These are phyloP conservation scores for Ophiostoma quercus DNA, from an alignment of 2,329 filamentous ascomycete species.

Conservation along the genomic window DNA sequence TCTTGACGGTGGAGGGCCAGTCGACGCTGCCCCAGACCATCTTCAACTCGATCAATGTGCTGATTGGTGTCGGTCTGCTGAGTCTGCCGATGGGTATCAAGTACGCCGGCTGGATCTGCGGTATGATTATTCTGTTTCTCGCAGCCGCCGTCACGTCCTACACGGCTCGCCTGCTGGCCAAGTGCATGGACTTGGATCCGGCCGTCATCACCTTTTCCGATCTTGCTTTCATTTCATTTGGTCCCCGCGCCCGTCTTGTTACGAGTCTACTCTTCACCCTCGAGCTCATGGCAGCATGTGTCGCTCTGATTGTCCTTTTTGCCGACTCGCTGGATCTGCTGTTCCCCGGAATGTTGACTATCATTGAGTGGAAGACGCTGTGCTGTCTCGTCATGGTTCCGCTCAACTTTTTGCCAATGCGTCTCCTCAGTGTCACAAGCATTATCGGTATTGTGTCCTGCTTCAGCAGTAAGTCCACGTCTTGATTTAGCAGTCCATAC, in stretches of 20 bases:
- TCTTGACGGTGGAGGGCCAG: conserved; percentile 81
- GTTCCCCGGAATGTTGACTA: conserved; percentile 61
- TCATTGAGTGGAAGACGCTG: conserved; percentile 76
- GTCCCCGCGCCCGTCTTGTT: conserved; percentile 69
- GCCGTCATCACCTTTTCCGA: conserved; percentile 92
- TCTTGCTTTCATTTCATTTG: conserved; percentile 85
- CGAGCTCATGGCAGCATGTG: conserved; percentile 81
- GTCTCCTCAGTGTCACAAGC: conserved; percentile 81
- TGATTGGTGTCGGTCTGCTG: conserved; percentile 84
- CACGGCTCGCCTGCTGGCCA: conserved; percentile 77
- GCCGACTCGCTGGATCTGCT: conserved; percentile 79
- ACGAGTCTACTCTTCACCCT: conserved; percentile 83
- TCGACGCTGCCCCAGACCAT: conserved; percentile 94
- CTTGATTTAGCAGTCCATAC: neutral
- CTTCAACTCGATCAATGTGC: conserved; percentile 91
- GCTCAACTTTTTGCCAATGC: conserved; percentile 77
- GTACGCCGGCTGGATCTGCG: conserved; percentile 83
- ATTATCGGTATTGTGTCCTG: conserved; percentile 89
- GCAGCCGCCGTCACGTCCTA: conserved; percentile 75
- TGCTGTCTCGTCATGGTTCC: conserved; percentile 75
- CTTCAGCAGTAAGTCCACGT: conserved; percentile 65
- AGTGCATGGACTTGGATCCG: conserved; percentile 80
- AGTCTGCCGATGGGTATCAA: conserved; percentile 83
- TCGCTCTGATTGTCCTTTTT: conserved; percentile 88
- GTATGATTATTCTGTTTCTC: conserved; percentile 66